A percentile compares a stretch with the other conserved stretches of the same genome.
These are phyloP conservation scores for Singerocomus inundabilis DNA, from an alignment of 1,284 basidiomycete species.

Conservation along the genomic window DNA sequence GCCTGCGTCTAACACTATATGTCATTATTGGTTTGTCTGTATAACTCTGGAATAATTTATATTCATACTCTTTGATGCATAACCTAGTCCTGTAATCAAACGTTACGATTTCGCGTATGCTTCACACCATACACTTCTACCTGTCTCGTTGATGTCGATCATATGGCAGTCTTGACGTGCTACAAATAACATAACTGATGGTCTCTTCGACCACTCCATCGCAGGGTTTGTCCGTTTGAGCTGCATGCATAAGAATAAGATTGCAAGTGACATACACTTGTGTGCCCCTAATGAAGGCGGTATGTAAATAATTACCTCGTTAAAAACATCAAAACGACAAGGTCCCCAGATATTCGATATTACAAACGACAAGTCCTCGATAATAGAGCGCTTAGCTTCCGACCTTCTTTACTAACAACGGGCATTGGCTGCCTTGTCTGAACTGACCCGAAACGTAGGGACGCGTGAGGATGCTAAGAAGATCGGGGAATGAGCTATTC, in stretches of 20 bases:
- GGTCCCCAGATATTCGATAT: not conserved
- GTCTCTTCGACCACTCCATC: not conserved
- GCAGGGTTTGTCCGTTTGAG: not conserved
- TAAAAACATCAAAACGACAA: not conserved
- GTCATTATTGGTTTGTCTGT: constrained; percentile 11
- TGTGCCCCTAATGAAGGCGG: not conserved
- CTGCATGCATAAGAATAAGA: not conserved
- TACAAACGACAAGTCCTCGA: not conserved
- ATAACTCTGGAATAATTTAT: constrained; percentile 6
- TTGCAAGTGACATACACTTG: not conserved
- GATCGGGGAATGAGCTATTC: not conserved
- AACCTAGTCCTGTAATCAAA: constrained; percentile 15
- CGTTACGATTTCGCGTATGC: constrained; percentile 6
- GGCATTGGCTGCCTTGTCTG: constrained; percentile 67
- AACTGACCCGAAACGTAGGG: constrained; percentile 63
- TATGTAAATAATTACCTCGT: not conserved
- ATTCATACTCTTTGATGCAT: constrained; percentile 21
- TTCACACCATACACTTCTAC: constrained; percentile 7
- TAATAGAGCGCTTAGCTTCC: constrained; percentile 2
- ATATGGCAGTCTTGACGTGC: constrained; percentile 16
- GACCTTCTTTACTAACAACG: constrained; percentile 47
- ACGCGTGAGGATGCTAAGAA: constrained; percentile 62
- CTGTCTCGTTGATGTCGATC: constrained; percentile 6
- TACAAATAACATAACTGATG: not conserved
- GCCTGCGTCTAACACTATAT: constrained; percentile 10